Conservation (phyloP, 257 asterid species). For the Solanum chaucha region DNA sequence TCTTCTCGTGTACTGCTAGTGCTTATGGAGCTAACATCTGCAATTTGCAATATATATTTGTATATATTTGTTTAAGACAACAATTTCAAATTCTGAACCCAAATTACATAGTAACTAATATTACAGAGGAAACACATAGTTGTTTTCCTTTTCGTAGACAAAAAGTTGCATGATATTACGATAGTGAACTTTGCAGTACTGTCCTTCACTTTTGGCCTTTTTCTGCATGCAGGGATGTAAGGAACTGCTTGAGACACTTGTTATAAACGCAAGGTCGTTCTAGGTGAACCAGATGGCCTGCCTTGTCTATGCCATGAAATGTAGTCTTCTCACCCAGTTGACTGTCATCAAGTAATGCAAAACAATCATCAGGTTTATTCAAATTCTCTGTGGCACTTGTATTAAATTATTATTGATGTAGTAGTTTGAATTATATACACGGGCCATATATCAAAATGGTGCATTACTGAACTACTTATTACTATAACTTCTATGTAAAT, state of each 20-base stretch:
- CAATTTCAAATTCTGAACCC: not conserved
- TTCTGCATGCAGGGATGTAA: conserved; percentile 38
- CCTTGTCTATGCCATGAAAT: conserved; percentile 44
- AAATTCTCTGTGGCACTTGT: not conserved
- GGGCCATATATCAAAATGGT: not conserved
- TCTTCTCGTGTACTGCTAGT: not conserved
- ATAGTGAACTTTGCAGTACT: not conserved
- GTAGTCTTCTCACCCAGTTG: conserved; percentile 60
- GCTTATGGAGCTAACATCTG: not conserved
- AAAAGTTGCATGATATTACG: not conserved
- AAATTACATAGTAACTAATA: not conserved
- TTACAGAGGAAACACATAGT: not conserved
- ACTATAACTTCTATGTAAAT: not conserved
- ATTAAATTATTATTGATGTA: not conserved
- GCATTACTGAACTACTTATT: not conserved
- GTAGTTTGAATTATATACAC: not conserved
- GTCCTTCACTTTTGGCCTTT: conserved; percentile 15
- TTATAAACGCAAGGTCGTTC: conserved; percentile 79
- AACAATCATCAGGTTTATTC: not conserved
- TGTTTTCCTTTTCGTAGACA: not conserved
- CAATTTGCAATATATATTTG: not conserved
- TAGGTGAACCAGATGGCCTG: conserved; percentile 84
- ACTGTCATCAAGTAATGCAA: conserved; percentile 21
- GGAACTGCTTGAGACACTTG: conserved; percentile 54
- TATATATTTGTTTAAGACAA: not conserved